These are phyloP conservation scores for Cryphonectria carpinicola DNA, from an alignment of 2,329 filamentous ascomycete species.

Conservation along the genomic window DNA sequence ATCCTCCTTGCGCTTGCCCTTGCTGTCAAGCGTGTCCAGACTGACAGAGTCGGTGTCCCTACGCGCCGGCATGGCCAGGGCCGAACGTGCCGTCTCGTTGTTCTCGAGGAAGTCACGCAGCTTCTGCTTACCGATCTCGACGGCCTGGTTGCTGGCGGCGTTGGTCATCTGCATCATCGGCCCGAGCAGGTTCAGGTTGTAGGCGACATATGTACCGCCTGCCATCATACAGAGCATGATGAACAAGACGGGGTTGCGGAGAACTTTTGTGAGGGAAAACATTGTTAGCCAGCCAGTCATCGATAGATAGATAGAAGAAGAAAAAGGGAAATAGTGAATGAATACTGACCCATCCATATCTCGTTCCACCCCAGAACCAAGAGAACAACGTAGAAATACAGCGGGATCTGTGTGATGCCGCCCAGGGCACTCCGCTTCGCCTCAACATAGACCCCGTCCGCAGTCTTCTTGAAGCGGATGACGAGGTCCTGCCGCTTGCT, in stretches of 20 bases:
- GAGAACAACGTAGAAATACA: slow-evolving; percentile 92
- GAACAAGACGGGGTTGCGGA: slow-evolving; percentile 93
- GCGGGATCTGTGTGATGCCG: slow-evolving; percentile 87
- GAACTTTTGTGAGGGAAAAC: slow-evolving; percentile 57
- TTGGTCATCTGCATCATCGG: slow-evolving; percentile 96
- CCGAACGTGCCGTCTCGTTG: slow-evolving; percentile 82
- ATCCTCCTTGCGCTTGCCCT: slow-evolving; percentile 55
- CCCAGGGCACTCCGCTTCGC: slow-evolving; percentile 96
- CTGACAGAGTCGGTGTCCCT: slow-evolving; percentile 54
- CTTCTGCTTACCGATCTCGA: slow-evolving; percentile 90
- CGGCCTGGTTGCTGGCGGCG: slow-evolving; percentile 81
- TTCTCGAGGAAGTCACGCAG: slow-evolving; percentile 87
- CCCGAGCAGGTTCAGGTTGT: slow-evolving; percentile 91
- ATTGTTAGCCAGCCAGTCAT: slow-evolving; percentile 24
- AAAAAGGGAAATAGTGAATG: neutral
- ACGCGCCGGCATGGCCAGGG: slow-evolving; percentile 72
- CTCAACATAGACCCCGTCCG: slow-evolving; percentile 96
- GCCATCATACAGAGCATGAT: slow-evolving; percentile 79
- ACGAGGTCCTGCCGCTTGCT: slow-evolving; percentile 88
- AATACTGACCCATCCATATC: slow-evolving; percentile 80
- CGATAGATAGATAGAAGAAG: slow-evolving; percentile 21
- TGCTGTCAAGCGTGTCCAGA: slow-evolving; percentile 64
- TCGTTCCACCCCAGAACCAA: slow-evolving; percentile 98
- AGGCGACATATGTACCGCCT: slow-evolving; percentile 84
- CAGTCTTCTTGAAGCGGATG: slow-evolving; percentile 96